Conservation (phyloP, 148 eudicot genomes). For the Cornus florida region DNA sequence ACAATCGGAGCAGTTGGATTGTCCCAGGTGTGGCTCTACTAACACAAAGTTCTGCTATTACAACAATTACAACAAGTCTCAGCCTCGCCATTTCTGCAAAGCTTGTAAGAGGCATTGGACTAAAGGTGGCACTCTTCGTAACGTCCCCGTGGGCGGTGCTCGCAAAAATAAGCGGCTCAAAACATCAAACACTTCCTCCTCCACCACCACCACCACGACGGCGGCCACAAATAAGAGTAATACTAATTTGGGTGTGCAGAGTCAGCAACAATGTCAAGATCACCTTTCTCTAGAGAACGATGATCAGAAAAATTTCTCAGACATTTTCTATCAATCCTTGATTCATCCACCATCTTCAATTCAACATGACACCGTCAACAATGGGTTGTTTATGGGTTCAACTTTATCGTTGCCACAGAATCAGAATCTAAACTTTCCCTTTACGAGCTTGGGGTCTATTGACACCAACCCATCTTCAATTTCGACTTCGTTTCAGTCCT, state of each 20-base stretch:
- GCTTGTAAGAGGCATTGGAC: slow-evolving; percentile 98
- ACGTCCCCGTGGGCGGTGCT: slow-evolving; percentile 91
- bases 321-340: slow-evolving; percentile 27
- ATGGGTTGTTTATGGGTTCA: slow-evolving; percentile 23
- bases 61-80: slow-evolving; percentile 91
- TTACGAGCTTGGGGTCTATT: slow-evolving; percentile 36
- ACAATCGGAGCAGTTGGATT: slow-evolving; percentile 48
- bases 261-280: neutral
- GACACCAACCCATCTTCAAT: slow-evolving; percentile 43
- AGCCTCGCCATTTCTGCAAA: slow-evolving; percentile 86
- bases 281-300: neutral
- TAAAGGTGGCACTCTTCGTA: slow-evolving; percentile 90
- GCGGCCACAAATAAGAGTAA: slow-evolving; percentile 12
- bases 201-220: slow-evolving; percentile 14
- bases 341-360: slow-evolving; percentile 11
- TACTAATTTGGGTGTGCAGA: slow-evolving; percentile 13
- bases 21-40: slow-evolving; percentile 80
- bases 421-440: slow-evolving; percentile 38
- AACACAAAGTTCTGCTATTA: slow-evolving; percentile 94
- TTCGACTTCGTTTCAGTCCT: slow-evolving; percentile 24
- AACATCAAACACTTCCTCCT: slow-evolving; percentile 25
- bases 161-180: slow-evolving; percentile 81
- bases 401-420: slow-evolving; percentile 18
- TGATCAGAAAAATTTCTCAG: slow-evolving; percentile 26
- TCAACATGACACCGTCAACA: slow-evolving; percentile 12